Base-by-base conservation (phyloP, 345 rosid species). In the Turnera subulata region DNA sequence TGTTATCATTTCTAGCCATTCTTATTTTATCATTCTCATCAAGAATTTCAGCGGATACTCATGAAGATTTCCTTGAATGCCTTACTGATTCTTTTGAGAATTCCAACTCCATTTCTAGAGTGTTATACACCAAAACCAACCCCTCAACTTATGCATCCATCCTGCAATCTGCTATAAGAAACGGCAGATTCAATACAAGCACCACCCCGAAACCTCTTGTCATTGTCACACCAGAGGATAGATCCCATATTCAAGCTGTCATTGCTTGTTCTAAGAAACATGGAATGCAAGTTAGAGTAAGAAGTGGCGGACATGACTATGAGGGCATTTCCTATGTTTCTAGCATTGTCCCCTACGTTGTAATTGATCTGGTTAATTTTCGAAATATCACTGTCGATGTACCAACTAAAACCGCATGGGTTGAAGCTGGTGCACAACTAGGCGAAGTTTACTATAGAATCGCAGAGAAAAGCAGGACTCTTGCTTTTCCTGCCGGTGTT, bases 311-410 rank as follows among this genome's bases (percentile, higher is more conserved):
- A 6, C 68, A 64, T 40, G 68, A 64, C 40, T 56, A 56, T 10
- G 68, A 64, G 40, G 68, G 68, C 4, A 18, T 56, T 43, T 64
- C 62, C 21, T 64, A 64, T 29, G 68, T 64, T 12, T 56, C 56
- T 0, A 15, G 21, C 39, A 16, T 24, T 0, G 2, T 29, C 11
- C 68, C 68, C 5, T 64, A 55, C 14, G 46, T 56, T 26, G 7
- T 64, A 15, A 46, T 64, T 15, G 67, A 63, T 58, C 42, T 63
- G 47, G n/a, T 55, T 49, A 64, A 64, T 25, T 53, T 55, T 20
- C 56, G 50, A 15, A 19, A 9, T n/a, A 20, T 64, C 6, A 12
- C 37, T 18, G 49, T 64, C 7, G 68, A 64, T 39, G 29, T 16
- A 0, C 18, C 2, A 11, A 38, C 8, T 9, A 45, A 64, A 22